A percentile compares a stretch with the other conserved stretches of the same genome.
Conservation (phyloP, 495 filamentous ascomycete species). For the Hyaloscypha hepaticicola region DNA sequence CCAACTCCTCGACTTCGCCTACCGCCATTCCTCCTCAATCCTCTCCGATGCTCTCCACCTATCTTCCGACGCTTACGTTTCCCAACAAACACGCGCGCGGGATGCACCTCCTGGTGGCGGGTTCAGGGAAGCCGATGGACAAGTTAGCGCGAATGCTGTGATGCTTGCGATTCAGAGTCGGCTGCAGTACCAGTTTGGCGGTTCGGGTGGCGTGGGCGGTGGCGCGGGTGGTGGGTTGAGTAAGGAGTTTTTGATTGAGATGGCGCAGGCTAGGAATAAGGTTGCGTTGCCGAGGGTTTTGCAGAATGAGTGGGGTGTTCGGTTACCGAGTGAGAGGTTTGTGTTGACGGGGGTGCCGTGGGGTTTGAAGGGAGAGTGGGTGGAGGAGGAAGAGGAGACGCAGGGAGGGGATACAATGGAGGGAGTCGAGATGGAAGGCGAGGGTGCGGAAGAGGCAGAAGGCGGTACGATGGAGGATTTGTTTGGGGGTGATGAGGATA, state of each 20-base stretch:
- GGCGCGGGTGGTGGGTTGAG: slow-evolving; percentile 45
- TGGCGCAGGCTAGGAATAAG: slow-evolving; percentile 79
- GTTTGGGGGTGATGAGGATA: slow-evolving; percentile 29
- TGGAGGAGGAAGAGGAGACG: slow-evolving; percentile 51
- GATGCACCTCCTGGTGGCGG: slow-evolving; percentile 45
- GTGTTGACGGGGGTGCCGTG: slow-evolving; percentile 83
- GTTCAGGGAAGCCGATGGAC: slow-evolving; percentile 43
- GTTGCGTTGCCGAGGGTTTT: slow-evolving; percentile 71
- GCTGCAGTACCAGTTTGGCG: slow-evolving; percentile 52
- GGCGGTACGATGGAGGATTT: slow-evolving; percentile 33
- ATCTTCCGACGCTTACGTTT: slow-evolving; percentile 59
- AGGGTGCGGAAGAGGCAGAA: slow-evolving; percentile 38
- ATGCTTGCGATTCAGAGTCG: slow-evolving; percentile 50
- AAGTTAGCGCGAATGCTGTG: slow-evolving; percentile 48
- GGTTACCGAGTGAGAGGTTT: slow-evolving; percentile 88
- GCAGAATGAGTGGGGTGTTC: slow-evolving; percentile 74
- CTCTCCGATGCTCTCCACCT: slow-evolving; percentile 66
- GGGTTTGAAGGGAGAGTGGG: slow-evolving; percentile 80
- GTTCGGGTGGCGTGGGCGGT: slow-evolving; percentile 41
- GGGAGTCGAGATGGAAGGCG: slow-evolving; percentile 61
- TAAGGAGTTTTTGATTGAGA: slow-evolving; percentile 84
- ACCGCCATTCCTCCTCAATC: slow-evolving; percentile 70
- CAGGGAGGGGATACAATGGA: slow-evolving; percentile 49
- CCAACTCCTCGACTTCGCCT: slow-evolving; percentile 94
- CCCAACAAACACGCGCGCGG: slow-evolving; percentile 49